Evolutionary conservation across 2,329 filamentous ascomycete genomes (phyloP).

Genomic region (Colletotrichum abscissum): DNA sequence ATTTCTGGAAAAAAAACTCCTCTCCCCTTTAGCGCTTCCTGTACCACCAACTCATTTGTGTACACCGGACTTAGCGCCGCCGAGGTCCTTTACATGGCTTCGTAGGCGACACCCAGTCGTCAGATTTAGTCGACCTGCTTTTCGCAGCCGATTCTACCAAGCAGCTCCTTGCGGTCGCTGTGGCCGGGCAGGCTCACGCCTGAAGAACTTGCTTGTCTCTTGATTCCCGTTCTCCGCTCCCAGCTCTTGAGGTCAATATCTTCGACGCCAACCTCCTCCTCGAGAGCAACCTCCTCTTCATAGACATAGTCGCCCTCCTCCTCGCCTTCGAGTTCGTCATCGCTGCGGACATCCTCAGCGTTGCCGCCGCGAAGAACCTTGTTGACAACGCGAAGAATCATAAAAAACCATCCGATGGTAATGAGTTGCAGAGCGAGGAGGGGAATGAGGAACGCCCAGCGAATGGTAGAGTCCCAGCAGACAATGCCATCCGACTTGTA

Average conservation of each 20-base stretch:
- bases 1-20: constrained; percentile 9
- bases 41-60: not conserved
- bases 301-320: constrained; percentile 71
- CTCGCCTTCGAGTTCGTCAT: constrained; percentile 81
- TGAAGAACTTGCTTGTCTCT: constrained; percentile 64
- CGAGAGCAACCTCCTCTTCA: constrained; percentile 67
- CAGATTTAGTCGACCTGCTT: constrained; percentile 70
- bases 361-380: constrained; percentile 80
- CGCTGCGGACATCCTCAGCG: constrained; percentile 88
- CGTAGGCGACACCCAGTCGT: not conserved
- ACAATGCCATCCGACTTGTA: constrained; percentile 76
- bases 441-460: constrained; percentile 80
- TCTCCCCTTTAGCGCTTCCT: not conserved
- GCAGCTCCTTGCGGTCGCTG: constrained; percentile 82
- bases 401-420: constrained; percentile 87
- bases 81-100: not conserved
- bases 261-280: constrained; percentile 82
- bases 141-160: constrained; percentile 86
- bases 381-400: constrained; percentile 87
- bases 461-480: constrained; percentile 82
- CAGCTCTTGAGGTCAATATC: constrained; percentile 74
- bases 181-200: constrained; percentile 76
- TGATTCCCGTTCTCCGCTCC: constrained; percentile 67
- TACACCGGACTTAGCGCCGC: not conserved
- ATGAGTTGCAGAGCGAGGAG: constrained; percentile 84